Evolutionary conservation across 768 basidiomycete genomes (phyloP).

Genomic region (Rubroboletus satanas): DNA sequence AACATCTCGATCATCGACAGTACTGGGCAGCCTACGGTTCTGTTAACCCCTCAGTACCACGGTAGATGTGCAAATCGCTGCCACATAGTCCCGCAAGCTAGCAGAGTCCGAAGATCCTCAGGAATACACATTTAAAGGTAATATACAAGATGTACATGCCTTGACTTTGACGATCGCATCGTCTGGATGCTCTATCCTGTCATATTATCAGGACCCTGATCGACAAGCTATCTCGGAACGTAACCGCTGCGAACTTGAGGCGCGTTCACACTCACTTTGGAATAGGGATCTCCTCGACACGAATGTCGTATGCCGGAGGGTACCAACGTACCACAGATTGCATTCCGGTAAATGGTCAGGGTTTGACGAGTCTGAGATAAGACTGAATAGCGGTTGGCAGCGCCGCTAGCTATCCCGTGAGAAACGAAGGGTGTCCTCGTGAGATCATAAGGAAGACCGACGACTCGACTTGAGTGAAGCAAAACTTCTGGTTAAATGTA

Average conservation of each 20-base stretch:
- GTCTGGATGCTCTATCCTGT: conserved; percentile 66
- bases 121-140: background rate
- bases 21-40: conserved; percentile 44
- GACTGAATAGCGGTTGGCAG: background rate
- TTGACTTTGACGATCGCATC: conserved; percentile 76
- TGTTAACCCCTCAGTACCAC: conserved; percentile 53
- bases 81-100: conserved; percentile 69
- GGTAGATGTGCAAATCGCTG: conserved; percentile 73
- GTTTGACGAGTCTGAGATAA: background rate
- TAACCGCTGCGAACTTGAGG: background rate
- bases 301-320: conserved; percentile 66
- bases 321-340: conserved; percentile 49
- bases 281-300: conserved; percentile 58
- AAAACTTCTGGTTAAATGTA: too few relatives aligned
- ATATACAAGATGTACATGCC: conserved; percentile 34
- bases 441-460: background rate
- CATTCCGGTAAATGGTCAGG: conserved; percentile 1
- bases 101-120: background rate
- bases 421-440: background rate
- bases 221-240: background rate
- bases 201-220: background rate
- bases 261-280: conserved; percentile 44
- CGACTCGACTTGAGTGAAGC: too few relatives aligned
- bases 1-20: background rate
- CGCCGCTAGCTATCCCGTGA: background rate